Conservation (phyloP, 2,329 filamentous ascomycete genomes). For the Elsinoe fawcettii region DNA sequence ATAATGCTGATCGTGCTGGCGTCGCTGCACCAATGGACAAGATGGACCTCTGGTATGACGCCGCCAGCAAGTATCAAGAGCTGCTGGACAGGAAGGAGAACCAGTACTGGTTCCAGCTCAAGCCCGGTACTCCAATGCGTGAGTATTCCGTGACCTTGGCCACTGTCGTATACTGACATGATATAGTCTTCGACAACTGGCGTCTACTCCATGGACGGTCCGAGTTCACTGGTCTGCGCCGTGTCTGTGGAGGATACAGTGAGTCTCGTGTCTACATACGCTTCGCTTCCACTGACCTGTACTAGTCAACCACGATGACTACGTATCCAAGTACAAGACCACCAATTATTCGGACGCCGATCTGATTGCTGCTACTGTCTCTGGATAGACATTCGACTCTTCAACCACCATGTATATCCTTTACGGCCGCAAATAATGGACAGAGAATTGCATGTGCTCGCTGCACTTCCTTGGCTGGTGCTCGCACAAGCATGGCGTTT, state of each 20-base stretch:
- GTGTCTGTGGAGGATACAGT: slow-evolving; percentile 90
- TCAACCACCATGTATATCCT: not conserved
- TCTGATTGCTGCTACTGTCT: slow-evolving; percentile 27
- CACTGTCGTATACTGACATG: slow-evolving; percentile 5
- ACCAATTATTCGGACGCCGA: slow-evolving; percentile 49
- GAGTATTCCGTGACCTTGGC: slow-evolving; percentile 30
- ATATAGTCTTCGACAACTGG: slow-evolving; percentile 88
- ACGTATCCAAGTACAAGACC: slow-evolving; percentile 65
- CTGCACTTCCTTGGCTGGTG: not conserved
- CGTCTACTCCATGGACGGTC: slow-evolving; percentile 80
- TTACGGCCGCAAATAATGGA: not conserved
- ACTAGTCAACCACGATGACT: slow-evolving; percentile 72
- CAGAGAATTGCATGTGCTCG: slow-evolving; percentile 3
- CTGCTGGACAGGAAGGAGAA: slow-evolving; percentile 58
- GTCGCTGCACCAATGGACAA: slow-evolving; percentile 49
- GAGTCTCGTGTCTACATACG: slow-evolving; percentile 36
- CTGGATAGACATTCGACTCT: slow-evolving; percentile 22
- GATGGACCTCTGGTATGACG: slow-evolving; percentile 64
- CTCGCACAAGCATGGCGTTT: not conserved
- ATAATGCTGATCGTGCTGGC: slow-evolving; percentile 77
- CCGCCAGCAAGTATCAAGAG: slow-evolving; percentile 64
- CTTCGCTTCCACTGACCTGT: not conserved
- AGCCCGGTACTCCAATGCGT: slow-evolving; percentile 71
- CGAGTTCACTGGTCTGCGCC: slow-evolving; percentile 72
- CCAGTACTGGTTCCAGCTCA: slow-evolving; percentile 73